These are phyloP conservation scores for Leccinum sublutescens DNA, from an alignment of 768 basidiomycete species.

Conservation along the genomic window DNA sequence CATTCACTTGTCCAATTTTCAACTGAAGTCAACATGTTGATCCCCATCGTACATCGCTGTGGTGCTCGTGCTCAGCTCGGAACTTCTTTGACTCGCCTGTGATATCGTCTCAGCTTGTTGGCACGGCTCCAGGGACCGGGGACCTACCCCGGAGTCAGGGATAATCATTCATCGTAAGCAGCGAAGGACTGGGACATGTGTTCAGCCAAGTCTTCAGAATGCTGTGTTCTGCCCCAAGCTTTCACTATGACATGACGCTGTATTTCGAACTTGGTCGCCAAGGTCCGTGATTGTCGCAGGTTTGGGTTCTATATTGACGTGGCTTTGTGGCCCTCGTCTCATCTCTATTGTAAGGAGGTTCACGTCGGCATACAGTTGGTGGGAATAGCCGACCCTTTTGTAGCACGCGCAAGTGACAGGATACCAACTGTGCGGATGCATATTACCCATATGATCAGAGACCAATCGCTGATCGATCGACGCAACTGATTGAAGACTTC, in stretches of 20 bases:
- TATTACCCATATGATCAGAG: not conserved
- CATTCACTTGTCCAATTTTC: not conserved
- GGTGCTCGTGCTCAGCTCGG: not conserved
- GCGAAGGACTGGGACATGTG: not conserved
- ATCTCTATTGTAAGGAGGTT: not conserved
- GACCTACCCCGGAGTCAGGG: not conserved
- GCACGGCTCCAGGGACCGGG: not conserved
- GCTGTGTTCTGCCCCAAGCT: not conserved
- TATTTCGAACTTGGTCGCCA: not conserved
- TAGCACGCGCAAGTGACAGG: conserved; percentile 3
- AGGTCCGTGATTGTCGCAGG: not conserved
- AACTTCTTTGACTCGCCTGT: not conserved
- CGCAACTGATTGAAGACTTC: not conserved
- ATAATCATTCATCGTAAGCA: not conserved
- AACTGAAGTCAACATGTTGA: not conserved
- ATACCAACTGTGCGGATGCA: conserved; percentile 4
- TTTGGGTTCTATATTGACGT: not conserved
- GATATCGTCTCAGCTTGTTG: not conserved
- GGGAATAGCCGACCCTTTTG: not conserved
- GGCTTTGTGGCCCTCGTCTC: not conserved
- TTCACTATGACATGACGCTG: not conserved
- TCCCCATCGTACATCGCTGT: not conserved
- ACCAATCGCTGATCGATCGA: not conserved
- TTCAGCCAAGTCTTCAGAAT: not conserved
- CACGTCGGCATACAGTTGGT: not conserved